Evolutionary conservation across 176 grass and related monocot genomes (phyloP).

Genomic region (Musa itinerans): DNA sequence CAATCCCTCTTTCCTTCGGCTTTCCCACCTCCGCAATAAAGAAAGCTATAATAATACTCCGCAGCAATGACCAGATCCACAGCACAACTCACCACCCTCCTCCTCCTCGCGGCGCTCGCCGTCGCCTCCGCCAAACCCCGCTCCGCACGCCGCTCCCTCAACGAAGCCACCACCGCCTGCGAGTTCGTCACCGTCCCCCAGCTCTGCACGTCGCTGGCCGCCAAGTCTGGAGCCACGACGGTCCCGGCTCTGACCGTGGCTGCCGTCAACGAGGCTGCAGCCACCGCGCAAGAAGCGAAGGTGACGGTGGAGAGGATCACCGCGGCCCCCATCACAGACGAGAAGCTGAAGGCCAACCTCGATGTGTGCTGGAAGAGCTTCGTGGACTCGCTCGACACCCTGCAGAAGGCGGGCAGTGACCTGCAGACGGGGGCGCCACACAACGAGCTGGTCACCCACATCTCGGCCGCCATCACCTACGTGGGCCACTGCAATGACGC

Average conservation of each 20-base stretch:
- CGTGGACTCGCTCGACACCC: too few relatives aligned
- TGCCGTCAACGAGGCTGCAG: neutral
- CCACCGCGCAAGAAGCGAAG: neutral
- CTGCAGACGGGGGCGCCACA: too few relatives aligned
- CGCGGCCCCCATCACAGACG: neutral
- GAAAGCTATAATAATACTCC: too few relatives aligned
- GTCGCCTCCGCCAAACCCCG: neutral
- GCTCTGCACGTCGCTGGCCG: neutral
- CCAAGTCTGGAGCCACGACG: neutral
- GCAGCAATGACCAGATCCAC: too few relatives aligned
- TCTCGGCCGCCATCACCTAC: too few relatives aligned
- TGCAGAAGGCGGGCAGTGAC: too few relatives aligned
- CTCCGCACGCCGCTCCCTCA: neutral
- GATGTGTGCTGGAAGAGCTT: too few relatives aligned
- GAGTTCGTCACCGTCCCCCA: constrained; percentile 1
- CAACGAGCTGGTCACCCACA: too few relatives aligned
- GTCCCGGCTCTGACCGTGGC: neutral
- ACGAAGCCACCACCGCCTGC: neutral
- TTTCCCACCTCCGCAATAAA: too few relatives aligned
- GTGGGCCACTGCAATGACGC: neutral
- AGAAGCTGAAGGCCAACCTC: neutral
- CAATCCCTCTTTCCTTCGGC: too few relatives aligned
- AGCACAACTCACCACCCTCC: neutral
- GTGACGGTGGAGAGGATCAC: neutral
- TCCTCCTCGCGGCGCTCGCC: neutral